A percentile compares a stretch with the other conserved stretches of the same genome.
These are phyloP conservation scores for Aureobasidium sp. DNA, from an alignment of 2,329 filamentous ascomycete genomes.

Conservation along the genomic window DNA sequence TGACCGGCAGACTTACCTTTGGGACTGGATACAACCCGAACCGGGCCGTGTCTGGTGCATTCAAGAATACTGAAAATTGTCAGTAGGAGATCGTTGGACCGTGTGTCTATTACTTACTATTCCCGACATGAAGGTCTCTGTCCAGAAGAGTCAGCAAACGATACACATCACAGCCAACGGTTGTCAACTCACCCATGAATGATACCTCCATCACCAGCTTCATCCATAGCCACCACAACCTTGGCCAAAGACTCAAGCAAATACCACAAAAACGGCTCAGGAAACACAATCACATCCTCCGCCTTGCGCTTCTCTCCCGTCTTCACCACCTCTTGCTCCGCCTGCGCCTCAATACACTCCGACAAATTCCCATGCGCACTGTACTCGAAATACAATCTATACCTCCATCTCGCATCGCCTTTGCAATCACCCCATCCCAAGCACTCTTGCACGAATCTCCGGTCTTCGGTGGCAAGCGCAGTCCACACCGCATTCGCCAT, in stretches of 20 bases:
- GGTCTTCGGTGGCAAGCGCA: neutral
- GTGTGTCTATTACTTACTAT: neutral
- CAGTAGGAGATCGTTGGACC: neutral
- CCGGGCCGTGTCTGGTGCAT: neutral
- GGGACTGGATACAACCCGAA: neutral
- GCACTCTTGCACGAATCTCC: neutral
- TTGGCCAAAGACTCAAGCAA: neutral
- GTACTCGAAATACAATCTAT: neutral
- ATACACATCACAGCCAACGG: neutral
- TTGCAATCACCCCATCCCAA: neutral
- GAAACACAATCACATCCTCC: neutral
- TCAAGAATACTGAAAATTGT: neutral
- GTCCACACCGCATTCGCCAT: too few relatives aligned
- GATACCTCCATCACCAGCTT: neutral
- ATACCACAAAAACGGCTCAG: neutral
- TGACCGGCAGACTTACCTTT: neutral
- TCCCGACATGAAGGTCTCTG: neutral
- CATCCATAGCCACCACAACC: neutral
- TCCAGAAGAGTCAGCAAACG: neutral
- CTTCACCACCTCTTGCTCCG: neutral
- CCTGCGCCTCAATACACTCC: neutral
- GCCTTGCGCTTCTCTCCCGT: neutral
- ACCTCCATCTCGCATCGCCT: neutral
- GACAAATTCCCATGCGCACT: neutral
- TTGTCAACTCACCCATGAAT: neutral